These are phyloP conservation scores for Hyphochytrium catenoides DNA, from an alignment of 352 stramenopile species.

Conservation along the genomic window DNA sequence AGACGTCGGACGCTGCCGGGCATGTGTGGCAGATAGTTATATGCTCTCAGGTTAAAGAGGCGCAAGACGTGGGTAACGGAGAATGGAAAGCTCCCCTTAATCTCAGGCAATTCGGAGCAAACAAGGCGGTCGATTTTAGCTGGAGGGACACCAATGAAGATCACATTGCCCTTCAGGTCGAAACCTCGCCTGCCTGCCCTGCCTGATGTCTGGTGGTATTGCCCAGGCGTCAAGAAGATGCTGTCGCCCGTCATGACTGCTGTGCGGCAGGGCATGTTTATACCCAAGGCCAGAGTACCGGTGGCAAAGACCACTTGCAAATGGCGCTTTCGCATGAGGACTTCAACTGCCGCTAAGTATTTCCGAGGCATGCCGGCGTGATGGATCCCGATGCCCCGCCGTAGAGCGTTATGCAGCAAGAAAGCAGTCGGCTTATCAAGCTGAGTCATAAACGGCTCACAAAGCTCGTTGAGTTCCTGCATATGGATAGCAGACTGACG, in stretches of 20 bases:
- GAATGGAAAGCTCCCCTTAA: too few species aligned
- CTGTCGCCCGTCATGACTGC: conserved; percentile 91
- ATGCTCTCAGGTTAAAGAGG: too few species aligned
- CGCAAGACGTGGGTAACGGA: too few species aligned
- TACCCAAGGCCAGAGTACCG: conserved; percentile 89
- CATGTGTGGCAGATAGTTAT: too few species aligned
- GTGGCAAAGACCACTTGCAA: conserved; percentile 94
- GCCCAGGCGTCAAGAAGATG: too few species aligned
- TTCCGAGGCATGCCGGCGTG: conserved; percentile 88
- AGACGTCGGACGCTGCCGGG: too few species aligned
- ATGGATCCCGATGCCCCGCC: conserved; percentile 94
- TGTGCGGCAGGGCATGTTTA: conserved; percentile 98
- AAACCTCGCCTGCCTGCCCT: conserved; percentile 88
- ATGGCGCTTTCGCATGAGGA: conserved; percentile 83
- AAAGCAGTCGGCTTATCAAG: too few species aligned
- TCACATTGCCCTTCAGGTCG: conserved; percentile 87
- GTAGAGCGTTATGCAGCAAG: conserved; percentile 64
- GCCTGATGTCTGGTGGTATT: conserved; percentile 98
- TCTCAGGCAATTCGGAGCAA: too few species aligned
- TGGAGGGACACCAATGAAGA: conserved; percentile 90
- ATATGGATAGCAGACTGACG: too few species aligned
- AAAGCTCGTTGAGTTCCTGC: too few species aligned
- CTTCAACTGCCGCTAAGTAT: conserved; percentile 88
- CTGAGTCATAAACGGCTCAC: too few species aligned
- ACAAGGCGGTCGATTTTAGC: too few species aligned